Base-by-base conservation (phyloP, 768 basidiomycete species). In the Cystobasidium tubakii region DNA sequence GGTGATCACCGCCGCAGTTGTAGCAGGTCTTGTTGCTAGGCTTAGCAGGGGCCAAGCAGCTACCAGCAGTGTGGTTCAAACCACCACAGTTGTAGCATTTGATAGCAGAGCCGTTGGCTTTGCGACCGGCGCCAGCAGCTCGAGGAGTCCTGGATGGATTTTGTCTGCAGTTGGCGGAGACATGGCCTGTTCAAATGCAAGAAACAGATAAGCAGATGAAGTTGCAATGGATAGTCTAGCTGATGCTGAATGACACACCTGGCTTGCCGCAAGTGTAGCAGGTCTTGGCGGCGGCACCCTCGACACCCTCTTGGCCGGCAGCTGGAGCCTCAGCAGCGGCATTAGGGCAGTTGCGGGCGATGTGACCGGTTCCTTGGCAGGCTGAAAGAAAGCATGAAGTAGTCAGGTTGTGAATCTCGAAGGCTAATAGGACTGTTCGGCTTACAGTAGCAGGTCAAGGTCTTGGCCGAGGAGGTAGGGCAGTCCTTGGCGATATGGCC, bases 241-340 rank as follows among this genome's bases (percentile, higher is more conserved):
- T n/a, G n/a, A n/a, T n/a, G n/a, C 27, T 55, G n/a, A 9, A 23
- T 55, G 53, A 60, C 57, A 12, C 29, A 60, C 57, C 57, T 12
- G 44, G 13, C 42, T 53, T 53, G 43, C 66, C 66, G 50, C 66
- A 67, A 34, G 66, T 67, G 44, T 67, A 67, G 66, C 66, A 67
- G 17, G 66, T 36, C 66, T 67, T 43, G 2, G 7, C 44, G 31
- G 39, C 25, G 29, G 66, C 66, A 54, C 10, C 6, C 39, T 29
- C 66, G 19, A 44, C 43, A 67, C 63, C 63, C 12, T 65, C 44
- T 4, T 12, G 15, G 13, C 23, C 63, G 39, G 63, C 25, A 46
- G 66, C 50, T n/a, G 66, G 44, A 31, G 27, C 46, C 6, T 60
- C 57, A 60, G 57, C 27, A 29, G 57, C 57, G 25, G 42, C 50